A percentile compares a stretch with the other conserved stretches of the same genome.
These are phyloP conservation scores for Diaporthe nobilis DNA, from an alignment of 2,329 filamentous ascomycete genomes.

Conservation along the genomic window DNA sequence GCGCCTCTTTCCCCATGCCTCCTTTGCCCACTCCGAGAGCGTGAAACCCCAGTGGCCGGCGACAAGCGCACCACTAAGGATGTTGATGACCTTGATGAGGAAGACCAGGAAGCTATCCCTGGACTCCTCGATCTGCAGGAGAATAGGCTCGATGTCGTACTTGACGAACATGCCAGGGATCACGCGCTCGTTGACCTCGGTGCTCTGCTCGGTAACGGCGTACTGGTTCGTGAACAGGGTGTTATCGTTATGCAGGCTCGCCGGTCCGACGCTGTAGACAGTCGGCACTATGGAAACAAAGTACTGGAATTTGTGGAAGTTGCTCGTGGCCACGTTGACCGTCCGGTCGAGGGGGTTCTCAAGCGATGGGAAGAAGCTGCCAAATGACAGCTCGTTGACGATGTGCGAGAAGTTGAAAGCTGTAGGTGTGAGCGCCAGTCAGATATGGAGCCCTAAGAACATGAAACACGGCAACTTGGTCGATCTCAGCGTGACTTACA, in stretches of 20 bases:
- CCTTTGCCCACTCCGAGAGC: constrained; percentile 80
- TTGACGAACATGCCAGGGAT: constrained; percentile 98
- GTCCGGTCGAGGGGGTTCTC: constrained; percentile 96
- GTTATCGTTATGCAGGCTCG: constrained; percentile 56
- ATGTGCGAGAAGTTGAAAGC: constrained; percentile 99
- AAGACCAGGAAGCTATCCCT: constrained; percentile 82
- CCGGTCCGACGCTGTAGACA: constrained; percentile 79
- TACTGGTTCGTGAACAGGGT: constrained; percentile 96
- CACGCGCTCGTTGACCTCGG: constrained; percentile 75
- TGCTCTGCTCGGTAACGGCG: constrained; percentile 91
- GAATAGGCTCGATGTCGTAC: constrained; percentile 97
- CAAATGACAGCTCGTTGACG: constrained; percentile 95
- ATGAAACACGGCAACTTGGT: background rate
- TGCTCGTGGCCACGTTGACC: constrained; percentile 77
- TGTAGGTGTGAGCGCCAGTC: constrained; percentile 52
- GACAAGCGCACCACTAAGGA: constrained; percentile 90
- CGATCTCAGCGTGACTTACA: constrained; percentile 64
- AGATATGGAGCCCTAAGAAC: background rate
- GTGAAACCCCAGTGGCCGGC: constrained; percentile 95
- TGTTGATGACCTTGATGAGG: constrained; percentile 87
- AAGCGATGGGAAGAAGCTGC: constrained; percentile 94
- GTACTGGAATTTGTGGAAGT: constrained; percentile 99
- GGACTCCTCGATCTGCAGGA: constrained; percentile 87
- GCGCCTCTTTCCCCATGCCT: constrained; percentile 66
- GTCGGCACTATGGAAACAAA: constrained; percentile 96